These are phyloP conservation scores for Diaporthe batatas DNA, from an alignment of 2,329 filamentous ascomycete species.

Conservation along the genomic window DNA sequence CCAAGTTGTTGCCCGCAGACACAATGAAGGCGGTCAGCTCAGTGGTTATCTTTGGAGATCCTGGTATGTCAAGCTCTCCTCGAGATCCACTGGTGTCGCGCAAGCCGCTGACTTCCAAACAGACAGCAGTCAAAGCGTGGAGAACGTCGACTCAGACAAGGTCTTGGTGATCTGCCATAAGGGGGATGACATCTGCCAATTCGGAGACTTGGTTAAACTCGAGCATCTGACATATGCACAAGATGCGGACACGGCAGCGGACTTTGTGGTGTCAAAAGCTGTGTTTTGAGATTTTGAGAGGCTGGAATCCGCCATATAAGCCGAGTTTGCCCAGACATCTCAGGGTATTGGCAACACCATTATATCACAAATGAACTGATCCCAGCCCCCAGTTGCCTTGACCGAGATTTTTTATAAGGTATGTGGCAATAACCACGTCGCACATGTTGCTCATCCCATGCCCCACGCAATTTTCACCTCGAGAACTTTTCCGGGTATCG, in stretches of 20 bases:
- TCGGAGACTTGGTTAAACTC: constrained; percentile 45
- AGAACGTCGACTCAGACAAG: constrained; percentile 40
- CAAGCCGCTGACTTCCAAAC: constrained; percentile 4
- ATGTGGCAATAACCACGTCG: background rate
- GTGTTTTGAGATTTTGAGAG: background rate
- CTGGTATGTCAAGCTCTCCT: constrained; percentile 36
- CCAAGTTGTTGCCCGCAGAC: constrained; percentile 42
- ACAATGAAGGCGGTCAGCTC: constrained; percentile 44
- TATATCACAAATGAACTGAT: background rate
- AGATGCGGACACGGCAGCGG: constrained; percentile 45
- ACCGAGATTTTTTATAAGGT: background rate
- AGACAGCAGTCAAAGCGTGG: constrained; percentile 43
- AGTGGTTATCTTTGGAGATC: constrained; percentile 50
- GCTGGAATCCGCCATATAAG: too few relatives aligned
- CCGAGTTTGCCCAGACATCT: too few relatives aligned
- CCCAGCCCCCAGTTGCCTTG: background rate
- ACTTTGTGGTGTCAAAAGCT: constrained; percentile 44
- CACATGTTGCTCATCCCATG: background rate
- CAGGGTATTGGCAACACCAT: too few relatives aligned
- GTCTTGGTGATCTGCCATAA: constrained; percentile 45
- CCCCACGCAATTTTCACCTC: background rate
- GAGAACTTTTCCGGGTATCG: background rate
- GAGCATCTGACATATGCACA: constrained; percentile 48
- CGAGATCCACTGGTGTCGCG: accelerated
- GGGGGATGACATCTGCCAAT: constrained; percentile 47